Evolutionary conservation across 1,284 basidiomycete genomes (phyloP), one percentile per base, ranked within the genome.

Genomic region (Ganoderma leucocontextum): DNA sequence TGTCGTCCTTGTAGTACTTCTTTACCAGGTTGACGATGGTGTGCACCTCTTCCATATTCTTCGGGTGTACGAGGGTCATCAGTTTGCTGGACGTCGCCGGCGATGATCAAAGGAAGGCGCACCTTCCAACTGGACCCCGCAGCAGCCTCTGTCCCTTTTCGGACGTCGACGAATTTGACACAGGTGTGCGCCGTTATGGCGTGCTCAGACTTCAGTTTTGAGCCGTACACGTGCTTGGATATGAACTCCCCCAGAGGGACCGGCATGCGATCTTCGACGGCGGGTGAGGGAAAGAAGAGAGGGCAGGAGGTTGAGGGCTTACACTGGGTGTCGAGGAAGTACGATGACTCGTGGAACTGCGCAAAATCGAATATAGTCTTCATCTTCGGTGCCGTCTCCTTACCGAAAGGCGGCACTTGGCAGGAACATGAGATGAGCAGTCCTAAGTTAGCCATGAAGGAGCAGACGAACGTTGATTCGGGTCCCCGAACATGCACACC

Each of bases 271-370:
- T 85, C 85, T 87, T 29, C 59, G n/a, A 41, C 41, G 1, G 33
- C 52, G n/a, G 19, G 33, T 57, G 1, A 57, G 35, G 9, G 35
- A n/a, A n/a, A 36, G 33, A 15, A 15, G 19, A 10, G n/a, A n/a
- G 22, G 22, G 13, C 0, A 8, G 47, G 2, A 17, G 25, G 4
- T 1, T 13, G 39, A 19, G 55, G 35, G 66, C 80, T 35, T 74
- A 85, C 84, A 87, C 74, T 85, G 84, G 0, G 80, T 84, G 69
- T 85, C 76, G 10, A 86, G 77, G 64, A 87, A 83, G 36, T 78
- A 76, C 2, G 78, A 74, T 0, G 72, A 68, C 3, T 67, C 60
- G 33, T 76, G 70, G 19, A 86, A 75, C 71, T 86, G 83, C 36
- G 77, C 60, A 7, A 86, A 63, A 42, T 86, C 83, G 69, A 86